A percentile compares a stretch with the other conserved stretches of the same genome.
Conservation (phyloP, 1,284 basidiomycete genomes). For the Cerioporus squamosus region DNA sequence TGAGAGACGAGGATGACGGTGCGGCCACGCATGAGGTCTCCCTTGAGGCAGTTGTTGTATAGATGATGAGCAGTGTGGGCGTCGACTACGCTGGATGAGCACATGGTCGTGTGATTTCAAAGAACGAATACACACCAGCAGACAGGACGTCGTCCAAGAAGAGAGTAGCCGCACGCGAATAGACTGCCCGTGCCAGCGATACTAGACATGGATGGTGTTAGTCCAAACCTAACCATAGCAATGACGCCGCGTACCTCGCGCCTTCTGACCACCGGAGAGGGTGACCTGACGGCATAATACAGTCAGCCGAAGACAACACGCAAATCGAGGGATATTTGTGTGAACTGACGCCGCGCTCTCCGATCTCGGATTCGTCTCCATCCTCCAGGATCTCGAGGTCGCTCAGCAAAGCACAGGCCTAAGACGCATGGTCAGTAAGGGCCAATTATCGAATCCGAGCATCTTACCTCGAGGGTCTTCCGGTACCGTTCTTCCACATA, state of each 20-base stretch:
- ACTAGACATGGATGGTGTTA: constrained; percentile 48
- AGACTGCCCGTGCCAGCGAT: constrained; percentile 89
- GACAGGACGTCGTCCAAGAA: constrained; percentile 91
- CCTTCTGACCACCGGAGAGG: constrained; percentile 93
- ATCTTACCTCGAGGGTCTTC: constrained; percentile 60
- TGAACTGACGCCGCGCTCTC: constrained; percentile 70
- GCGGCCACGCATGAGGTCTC: constrained; percentile 78
- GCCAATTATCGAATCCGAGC: neutral
- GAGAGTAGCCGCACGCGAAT: constrained; percentile 85
- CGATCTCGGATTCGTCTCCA: constrained; percentile 91
- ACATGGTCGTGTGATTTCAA: neutral
- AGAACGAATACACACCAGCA: constrained; percentile 46
- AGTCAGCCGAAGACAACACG: neutral
- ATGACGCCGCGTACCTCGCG: constrained; percentile 31
- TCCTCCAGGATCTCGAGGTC: constrained; percentile 94
- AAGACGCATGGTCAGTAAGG: neutral
- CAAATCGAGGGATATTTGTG: constrained; percentile 27
- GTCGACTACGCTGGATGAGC: constrained; percentile 55
- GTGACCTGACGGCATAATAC: constrained; percentile 41
- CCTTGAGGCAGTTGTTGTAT: constrained; percentile 81
- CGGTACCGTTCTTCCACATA: constrained; percentile 80
- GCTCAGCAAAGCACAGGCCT: constrained; percentile 66
- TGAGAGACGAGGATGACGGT: constrained; percentile 91
- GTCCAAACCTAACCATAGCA: too few relatives aligned
- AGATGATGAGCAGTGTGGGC: constrained; percentile 89